Conservation (phyloP, 352 stramenopile species). For the Globisporangium orthogonon region DNA sequence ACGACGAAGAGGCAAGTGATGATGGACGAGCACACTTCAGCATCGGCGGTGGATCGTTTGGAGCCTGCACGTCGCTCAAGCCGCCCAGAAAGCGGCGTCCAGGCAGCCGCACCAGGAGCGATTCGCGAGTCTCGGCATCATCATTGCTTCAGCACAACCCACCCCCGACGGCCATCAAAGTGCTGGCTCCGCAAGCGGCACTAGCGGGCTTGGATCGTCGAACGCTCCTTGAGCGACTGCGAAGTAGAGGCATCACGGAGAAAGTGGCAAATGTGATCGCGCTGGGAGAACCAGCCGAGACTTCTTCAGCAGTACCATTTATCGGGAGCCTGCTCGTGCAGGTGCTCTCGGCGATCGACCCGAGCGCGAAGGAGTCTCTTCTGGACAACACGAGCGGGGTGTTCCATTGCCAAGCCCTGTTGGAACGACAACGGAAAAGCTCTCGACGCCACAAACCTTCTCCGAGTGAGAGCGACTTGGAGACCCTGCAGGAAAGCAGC, state of each 20-base stretch:
- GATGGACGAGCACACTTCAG: background rate
- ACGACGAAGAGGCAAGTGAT: conserved; percentile 2
- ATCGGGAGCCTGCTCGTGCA: conserved; percentile 36
- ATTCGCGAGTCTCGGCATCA: background rate
- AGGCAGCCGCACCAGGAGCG: conserved; percentile 4
- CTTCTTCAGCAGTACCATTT: conserved; percentile 12
- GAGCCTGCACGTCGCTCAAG: conserved; percentile 35
- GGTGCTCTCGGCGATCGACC: conserved; percentile 38
- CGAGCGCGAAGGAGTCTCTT: conserved; percentile 27
- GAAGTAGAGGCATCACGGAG: conserved; percentile 21
- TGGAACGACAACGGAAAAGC: conserved; percentile 22
- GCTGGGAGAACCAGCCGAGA: background rate
- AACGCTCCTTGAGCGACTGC: conserved; percentile 29
- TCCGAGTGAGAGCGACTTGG: background rate
- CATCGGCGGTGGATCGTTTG: conserved; percentile 15
- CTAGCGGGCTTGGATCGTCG: conserved; percentile 25
- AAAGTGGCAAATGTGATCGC: conserved; percentile 30
- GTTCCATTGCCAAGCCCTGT: conserved; percentile 49
- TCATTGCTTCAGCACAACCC: conserved; percentile 12
- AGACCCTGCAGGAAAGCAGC: conserved; percentile 1
- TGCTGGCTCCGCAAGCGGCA: conserved; percentile 26
- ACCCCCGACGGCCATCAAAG: conserved; percentile 37
- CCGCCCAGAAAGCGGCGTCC: conserved; percentile 14
- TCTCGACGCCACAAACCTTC: conserved; percentile 5
- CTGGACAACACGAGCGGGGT: conserved; percentile 30